phyloP scores from a whole-genome alignment of 768 basidiomycete genomes.

The Dendrothele bispora region DNA sequence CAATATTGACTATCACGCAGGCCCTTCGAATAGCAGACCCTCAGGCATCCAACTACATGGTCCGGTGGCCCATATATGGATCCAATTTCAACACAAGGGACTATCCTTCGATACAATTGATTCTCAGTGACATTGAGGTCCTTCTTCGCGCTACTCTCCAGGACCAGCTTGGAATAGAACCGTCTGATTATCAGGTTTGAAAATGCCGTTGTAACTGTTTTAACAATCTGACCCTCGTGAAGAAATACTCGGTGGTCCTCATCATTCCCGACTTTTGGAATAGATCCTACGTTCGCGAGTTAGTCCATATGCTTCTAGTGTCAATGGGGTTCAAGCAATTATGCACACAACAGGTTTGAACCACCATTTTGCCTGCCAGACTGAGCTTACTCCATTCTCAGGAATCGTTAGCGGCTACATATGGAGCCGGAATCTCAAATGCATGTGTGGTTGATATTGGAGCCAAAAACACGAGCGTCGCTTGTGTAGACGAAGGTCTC shows the following conservation, averaged over 20 bases:
- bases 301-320: conserved; percentile 69
- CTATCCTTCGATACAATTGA: conserved; percentile 67
- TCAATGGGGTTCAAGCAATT: conserved; percentile 92
- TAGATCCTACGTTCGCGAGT: conserved; percentile 75
- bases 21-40: conserved; percentile 74
- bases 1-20: conserved; percentile 32
- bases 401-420: conserved; percentile 93
- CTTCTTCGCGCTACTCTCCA: conserved; percentile 64
- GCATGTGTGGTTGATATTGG: conserved; percentile 98
- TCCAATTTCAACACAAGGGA: conserved; percentile 80
- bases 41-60: conserved; percentile 59
- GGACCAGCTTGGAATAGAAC: conserved; percentile 55
- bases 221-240: neutral
- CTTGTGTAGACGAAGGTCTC: conserved; percentile 94
- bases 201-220: conserved; percentile 4
- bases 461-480: conserved; percentile 76
- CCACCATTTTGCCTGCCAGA: no score
- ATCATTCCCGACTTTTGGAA: conserved; percentile 94
- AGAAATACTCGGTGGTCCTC: conserved; percentile 88
- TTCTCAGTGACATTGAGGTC: conserved; percentile 76
- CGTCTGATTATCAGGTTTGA: conserved; percentile 61
- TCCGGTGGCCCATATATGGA: conserved; percentile 83
- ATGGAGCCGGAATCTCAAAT: conserved; percentile 91
- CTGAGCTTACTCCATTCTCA: no score
- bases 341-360: conserved; percentile 81